Base-by-base conservation (phyloP, 2,329 filamentous ascomycete genomes). In the Colletotrichum incanum region DNA sequence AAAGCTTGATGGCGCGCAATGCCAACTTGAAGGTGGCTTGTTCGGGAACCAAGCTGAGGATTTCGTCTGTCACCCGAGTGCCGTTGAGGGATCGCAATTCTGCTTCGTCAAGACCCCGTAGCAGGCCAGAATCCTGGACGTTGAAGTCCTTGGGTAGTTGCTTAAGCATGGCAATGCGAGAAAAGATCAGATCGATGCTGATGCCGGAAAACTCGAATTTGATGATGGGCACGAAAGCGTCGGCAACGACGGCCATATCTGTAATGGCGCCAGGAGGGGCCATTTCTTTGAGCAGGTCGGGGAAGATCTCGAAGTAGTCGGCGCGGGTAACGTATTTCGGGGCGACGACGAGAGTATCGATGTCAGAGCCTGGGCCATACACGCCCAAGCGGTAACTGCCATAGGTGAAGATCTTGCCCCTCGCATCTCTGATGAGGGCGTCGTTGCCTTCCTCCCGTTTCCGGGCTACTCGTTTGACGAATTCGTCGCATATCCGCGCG, bases 141-240 rank as follows among this genome's bases (percentile, higher is more conserved):
- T 92, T 90, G 73, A 96, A 89, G 72, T 93, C 88, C 62, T 91
- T 87, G 34, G 93, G 91, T 75, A 97, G 88, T 76, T 94, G 89
- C 76, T 90, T 90, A 75, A 94, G 85, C 26, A 89, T 88, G 72
- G 92, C 86, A 75, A 97, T 90, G 67, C 93, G 89, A 75, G 93
- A 93, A 82, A 95, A 95, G 80, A 98, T 97, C 76, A 99, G 84
- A 87, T 99, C 96, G 80, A 99, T 97, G 81, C 94, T 96, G 80
- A 99, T 97, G 61, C 92, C 94, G 63, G 89, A 91, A 76, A 97
- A 94, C 80, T 97, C 94, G 78, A 98, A 94, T 81, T 98, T 98
- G 86, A 99, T 98, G 80, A 99, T 97, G 59, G 96, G 96, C 9
- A 98, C 96, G 78, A 94, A 97, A 5, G 96, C 94, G 78, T 97